Conservation (phyloP, 2,329 filamentous ascomycete genomes). For the Lachnellula hyalina region DNA sequence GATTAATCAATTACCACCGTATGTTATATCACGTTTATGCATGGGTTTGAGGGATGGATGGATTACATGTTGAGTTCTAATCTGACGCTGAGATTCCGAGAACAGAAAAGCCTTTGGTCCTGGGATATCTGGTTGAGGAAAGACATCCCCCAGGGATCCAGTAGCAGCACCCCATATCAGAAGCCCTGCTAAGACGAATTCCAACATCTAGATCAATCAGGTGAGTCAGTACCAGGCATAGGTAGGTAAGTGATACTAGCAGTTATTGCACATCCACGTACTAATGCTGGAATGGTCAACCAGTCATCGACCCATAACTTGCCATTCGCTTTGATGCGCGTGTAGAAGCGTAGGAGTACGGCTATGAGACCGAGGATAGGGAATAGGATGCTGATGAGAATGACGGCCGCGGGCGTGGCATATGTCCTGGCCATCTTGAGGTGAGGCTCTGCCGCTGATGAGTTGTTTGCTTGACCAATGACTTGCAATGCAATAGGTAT, state of each 20-base stretch:
- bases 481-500: no score
- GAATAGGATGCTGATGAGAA: background rate
- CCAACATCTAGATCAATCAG: background rate
- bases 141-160: background rate
- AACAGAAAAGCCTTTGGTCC: background rate
- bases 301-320: background rate
- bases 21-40: no score
- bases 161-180: background rate
- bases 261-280: background rate
- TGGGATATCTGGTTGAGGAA: background rate
- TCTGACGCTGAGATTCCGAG: background rate
- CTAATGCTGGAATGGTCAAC: background rate
- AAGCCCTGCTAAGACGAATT: background rate
- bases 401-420: background rate
- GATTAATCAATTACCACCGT: background rate
- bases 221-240: background rate
- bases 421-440: conserved; percentile 1
- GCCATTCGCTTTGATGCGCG: background rate
- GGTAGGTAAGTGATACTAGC: background rate
- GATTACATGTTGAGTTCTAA: no score
- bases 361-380: background rate
- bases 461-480: no score
- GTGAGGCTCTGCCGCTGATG: no score
- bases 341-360: background rate
- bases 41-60: no score